Percentiles rank a stretch among this genome's conserved stretches.
These are phyloP conservation scores for Pseudopyrenochaeta lycopersici DNA, from an alignment of 2,329 filamentous ascomycete species.

Conservation along the genomic window DNA sequence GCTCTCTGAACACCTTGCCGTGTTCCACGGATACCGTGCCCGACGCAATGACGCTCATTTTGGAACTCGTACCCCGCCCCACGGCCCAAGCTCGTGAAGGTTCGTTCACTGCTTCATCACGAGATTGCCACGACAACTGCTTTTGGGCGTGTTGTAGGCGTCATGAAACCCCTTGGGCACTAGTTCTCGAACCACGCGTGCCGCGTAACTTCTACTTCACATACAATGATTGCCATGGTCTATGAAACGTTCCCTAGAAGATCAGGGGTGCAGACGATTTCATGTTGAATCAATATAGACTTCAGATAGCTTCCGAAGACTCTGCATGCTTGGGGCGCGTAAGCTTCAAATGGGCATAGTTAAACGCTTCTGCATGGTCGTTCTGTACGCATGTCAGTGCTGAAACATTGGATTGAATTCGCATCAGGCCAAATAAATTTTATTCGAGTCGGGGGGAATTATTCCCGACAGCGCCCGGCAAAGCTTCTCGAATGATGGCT, in stretches of 20 bases:
- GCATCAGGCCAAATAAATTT: conserved; percentile 10
- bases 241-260: background rate
- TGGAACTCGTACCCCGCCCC: conserved; percentile 30
- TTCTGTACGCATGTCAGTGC: conserved; percentile 16
- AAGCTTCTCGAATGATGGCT: no score
- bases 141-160: conserved; percentile 14
- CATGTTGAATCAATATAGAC: background rate
- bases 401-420: conserved; percentile 13
- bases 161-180: conserved; percentile 10
- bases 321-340: conserved; percentile 1
- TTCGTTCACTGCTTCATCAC: conserved; percentile 30
- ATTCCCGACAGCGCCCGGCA: no score
- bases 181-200: conserved; percentile 17
- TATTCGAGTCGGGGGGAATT: no score
- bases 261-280: background rate
- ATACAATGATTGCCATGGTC: background rate
- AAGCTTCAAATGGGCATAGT: conserved; percentile 4
- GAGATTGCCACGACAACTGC: conserved; percentile 21
- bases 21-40: conserved; percentile 28
- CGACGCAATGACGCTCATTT: conserved; percentile 27
- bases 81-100: conserved; percentile 28
- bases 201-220: conserved; percentile 3
- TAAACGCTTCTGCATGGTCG: conserved; percentile 14
- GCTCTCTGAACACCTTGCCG: conserved; percentile 15
- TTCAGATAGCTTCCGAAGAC: background rate